Evolutionary conservation across 1,139 yeast species (phyloP).

Genomic region (Suhomyces wounanorum): DNA sequence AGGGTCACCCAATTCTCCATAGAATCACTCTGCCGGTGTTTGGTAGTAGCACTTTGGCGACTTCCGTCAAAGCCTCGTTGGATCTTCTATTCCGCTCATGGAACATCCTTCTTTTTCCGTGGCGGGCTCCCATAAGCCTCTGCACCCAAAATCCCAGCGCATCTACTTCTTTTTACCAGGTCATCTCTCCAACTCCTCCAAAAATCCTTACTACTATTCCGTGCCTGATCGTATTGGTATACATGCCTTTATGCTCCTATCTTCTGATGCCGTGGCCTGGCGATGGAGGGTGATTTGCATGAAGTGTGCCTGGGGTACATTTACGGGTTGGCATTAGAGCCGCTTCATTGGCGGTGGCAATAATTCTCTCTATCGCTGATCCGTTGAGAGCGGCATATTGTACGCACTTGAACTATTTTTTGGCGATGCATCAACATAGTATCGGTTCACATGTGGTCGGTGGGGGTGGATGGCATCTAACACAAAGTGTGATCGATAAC

Average conservation of each 20-base stretch:
- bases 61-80: neutral
- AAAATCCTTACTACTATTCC: no score
- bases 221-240: neutral
- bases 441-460: neutral
- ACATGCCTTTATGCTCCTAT: neutral
- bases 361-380: neutral
- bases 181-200: no score
- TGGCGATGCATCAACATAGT: neutral
- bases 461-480: neutral
- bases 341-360: neutral
- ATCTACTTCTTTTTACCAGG: neutral
- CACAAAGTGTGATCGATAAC: neutral
- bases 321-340: neutral
- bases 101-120: neutral
- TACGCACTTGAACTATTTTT: neutral
- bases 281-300: neutral
- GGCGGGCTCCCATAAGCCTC: neutral
- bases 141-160: neutral
- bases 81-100: neutral
- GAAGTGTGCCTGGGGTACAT: neutral
- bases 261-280: neutral
- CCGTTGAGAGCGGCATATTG: neutral
- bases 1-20: neutral
- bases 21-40: neutral
- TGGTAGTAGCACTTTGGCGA: neutral